Percentiles rank a stretch among this genome's conserved stretches.
Conservation (phyloP, 768 basidiomycete species). For the Trametes gibbosa region DNA sequence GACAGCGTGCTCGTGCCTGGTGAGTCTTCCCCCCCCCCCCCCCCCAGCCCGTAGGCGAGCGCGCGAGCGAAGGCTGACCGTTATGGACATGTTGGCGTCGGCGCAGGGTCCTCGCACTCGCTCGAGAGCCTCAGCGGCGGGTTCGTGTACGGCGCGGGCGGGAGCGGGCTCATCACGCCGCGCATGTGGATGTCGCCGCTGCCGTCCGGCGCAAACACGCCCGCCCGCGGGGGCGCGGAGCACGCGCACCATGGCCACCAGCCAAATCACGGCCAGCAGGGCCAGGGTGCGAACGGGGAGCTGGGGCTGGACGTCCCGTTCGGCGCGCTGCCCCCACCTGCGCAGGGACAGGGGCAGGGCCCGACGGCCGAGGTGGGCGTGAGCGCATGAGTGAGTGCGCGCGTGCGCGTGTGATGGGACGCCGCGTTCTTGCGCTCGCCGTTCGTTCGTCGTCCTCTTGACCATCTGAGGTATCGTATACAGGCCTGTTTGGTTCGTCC, state of each 20-base stretch:
- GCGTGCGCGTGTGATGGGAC: not conserved
- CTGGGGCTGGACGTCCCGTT: not conserved
- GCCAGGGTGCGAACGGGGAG: not conserved
- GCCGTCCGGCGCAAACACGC: slow-evolving; percentile 54
- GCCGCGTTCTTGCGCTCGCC: not conserved
- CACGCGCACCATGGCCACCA: slow-evolving; percentile 3
- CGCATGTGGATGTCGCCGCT: slow-evolving; percentile 57
- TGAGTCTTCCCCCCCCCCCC: slow-evolving; percentile 34
- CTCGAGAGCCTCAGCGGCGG: slow-evolving; percentile 84
- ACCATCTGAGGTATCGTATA: too few relatives aligned
- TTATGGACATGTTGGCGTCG: not conserved
- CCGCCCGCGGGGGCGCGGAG: slow-evolving; percentile 20
- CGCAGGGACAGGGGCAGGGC: not conserved
- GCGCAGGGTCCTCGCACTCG: slow-evolving; percentile 69
- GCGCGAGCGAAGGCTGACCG: not conserved
- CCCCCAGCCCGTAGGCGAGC: slow-evolving; percentile 3
- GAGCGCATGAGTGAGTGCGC: not conserved
- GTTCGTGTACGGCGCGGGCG: slow-evolving; percentile 81
- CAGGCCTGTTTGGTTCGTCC: too few relatives aligned
- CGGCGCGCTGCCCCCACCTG: not conserved
- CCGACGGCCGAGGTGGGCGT: slow-evolving; percentile 3
- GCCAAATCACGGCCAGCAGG: slow-evolving; percentile 1
- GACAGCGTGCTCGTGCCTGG: slow-evolving; percentile 86
- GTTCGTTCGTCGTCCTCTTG: too few relatives aligned
- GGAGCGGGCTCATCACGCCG: slow-evolving; percentile 81